These are phyloP conservation scores for Talaromyces sp. DNA, from an alignment of 2,329 filamentous ascomycete genomes.

Conservation along the genomic window DNA sequence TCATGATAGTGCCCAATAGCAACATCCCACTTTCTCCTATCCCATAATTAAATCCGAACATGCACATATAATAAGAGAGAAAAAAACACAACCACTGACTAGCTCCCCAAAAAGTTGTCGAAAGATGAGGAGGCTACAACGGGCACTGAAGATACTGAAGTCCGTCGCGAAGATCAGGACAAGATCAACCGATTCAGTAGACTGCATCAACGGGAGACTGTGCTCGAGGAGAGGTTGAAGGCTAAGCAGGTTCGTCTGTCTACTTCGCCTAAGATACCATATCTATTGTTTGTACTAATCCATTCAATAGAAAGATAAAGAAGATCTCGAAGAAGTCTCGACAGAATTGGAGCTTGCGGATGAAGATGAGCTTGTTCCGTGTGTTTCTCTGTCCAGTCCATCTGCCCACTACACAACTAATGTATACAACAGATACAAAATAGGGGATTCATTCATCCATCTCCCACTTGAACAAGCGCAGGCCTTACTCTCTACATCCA, in stretches of 20 bases:
- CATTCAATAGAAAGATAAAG: slow-evolving; percentile 83
- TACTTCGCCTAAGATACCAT: background rate
- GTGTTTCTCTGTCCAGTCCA: slow-evolving; percentile 22
- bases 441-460: slow-evolving; percentile 92
- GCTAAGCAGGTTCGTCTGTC: slow-evolving; percentile 65
- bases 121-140: slow-evolving; percentile 79
- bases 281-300: background rate
- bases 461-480: slow-evolving; percentile 81
- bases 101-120: slow-evolving; percentile 62
- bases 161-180: slow-evolving; percentile 94
- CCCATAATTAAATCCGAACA: background rate
- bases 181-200: slow-evolving; percentile 98
- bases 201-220: slow-evolving; percentile 79
- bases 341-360: slow-evolving; percentile 91
- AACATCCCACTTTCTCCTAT: slow-evolving; percentile 5
- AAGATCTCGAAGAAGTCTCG: slow-evolving; percentile 90
- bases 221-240: slow-evolving; percentile 76
- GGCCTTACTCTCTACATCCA: slow-evolving; percentile 71
- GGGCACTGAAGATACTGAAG: slow-evolving; percentile 78
- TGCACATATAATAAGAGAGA: background rate
- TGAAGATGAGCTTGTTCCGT: slow-evolving; percentile 92
- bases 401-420: background rate
- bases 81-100: background rate
- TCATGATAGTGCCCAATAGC: background rate
- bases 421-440: slow-evolving; percentile 71